Percentiles rank a stretch among this genome's conserved stretches.
These are phyloP conservation scores for Marasmius tenuissimus DNA, from an alignment of 1,284 basidiomycete genomes.

Conservation along the genomic window DNA sequence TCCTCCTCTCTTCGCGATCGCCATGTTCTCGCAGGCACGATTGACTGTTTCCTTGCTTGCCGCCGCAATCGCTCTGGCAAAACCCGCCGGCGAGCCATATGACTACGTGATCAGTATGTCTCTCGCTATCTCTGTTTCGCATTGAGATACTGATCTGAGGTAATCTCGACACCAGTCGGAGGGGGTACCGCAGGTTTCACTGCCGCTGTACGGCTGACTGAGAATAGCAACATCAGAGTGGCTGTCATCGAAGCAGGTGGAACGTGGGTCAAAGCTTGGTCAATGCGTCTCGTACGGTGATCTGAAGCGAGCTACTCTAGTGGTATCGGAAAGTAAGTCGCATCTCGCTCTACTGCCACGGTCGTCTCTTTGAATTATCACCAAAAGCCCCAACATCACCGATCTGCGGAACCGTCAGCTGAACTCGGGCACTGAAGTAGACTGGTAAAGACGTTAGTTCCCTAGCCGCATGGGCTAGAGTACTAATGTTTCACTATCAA, in stretches of 20 bases:
- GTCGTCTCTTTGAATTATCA: not conserved
- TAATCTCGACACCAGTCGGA: not conserved
- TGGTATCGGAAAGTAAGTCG: slow-evolving; percentile 1
- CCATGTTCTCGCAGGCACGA: not conserved
- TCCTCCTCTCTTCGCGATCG: not conserved
- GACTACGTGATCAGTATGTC: not conserved
- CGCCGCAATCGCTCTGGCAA: not conserved
- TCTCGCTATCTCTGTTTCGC: not conserved
- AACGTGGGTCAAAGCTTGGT: not conserved
- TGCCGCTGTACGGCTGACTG: slow-evolving; percentile 11
- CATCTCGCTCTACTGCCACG: no score
- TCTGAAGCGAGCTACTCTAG: not conserved
- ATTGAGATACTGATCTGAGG: not conserved
- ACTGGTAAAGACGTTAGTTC: not conserved
- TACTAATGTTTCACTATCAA: not conserved
- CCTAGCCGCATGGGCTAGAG: not conserved
- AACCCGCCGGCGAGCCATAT: not conserved
- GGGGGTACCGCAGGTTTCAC: slow-evolving; percentile 12
- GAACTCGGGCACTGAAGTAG: not conserved
- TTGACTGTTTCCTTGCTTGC: not conserved
- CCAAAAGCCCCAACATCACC: slow-evolving; percentile 1
- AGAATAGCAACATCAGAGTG: slow-evolving; percentile 5
- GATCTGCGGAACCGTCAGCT: not conserved
- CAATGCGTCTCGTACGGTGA: not conserved
- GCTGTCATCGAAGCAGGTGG: slow-evolving; percentile 11